phyloP scores from a whole-genome alignment of 2,329 filamentous ascomycete species.

The Aspergillus sergii region DNA sequence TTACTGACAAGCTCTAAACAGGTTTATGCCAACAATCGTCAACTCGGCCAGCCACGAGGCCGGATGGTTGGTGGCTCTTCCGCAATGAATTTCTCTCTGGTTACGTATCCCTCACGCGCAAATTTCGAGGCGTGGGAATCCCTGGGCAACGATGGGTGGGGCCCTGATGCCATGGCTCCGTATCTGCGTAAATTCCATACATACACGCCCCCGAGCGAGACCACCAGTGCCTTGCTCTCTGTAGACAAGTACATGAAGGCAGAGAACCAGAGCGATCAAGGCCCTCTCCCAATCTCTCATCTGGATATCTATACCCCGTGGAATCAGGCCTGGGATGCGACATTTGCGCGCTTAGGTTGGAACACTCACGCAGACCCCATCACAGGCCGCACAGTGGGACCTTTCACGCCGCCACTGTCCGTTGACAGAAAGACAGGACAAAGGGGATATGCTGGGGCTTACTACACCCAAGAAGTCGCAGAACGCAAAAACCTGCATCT shows the following conservation, averaged over 20 bases:
- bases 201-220: slow-evolving; percentile 30
- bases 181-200: slow-evolving; percentile 52
- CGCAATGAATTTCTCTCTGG: slow-evolving; percentile 46
- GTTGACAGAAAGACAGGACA: slow-evolving; percentile 34
- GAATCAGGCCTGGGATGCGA: slow-evolving; percentile 28
- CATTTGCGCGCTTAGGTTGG: slow-evolving; percentile 24
- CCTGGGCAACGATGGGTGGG: slow-evolving; percentile 50
- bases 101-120: slow-evolving; percentile 25
- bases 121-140: slow-evolving; percentile 51
- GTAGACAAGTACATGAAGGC: slow-evolving; percentile 21
- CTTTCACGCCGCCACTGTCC: slow-evolving; percentile 40
- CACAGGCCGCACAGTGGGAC: slow-evolving; percentile 41
- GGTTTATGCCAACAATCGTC: slow-evolving; percentile 40
- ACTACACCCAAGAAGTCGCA: slow-evolving; percentile 44
- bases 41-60: slow-evolving; percentile 49
- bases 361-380: slow-evolving; percentile 34
- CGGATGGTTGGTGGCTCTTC: slow-evolving; percentile 54
- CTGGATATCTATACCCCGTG: slow-evolving; percentile 37
- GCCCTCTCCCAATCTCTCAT: slow-evolving; percentile 24
- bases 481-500: slow-evolving; percentile 50
- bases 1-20: slow-evolving; percentile 5
- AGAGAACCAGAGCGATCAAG: slow-evolving; percentile 19
- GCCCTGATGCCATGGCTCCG: slow-evolving; percentile 48
- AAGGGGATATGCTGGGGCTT: slow-evolving; percentile 45
- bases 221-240: slow-evolving; percentile 13